These are phyloP conservation scores for Incumbomyces lentus DNA, from an alignment of 2,329 filamentous ascomycete species.

Conservation along the genomic window DNA sequence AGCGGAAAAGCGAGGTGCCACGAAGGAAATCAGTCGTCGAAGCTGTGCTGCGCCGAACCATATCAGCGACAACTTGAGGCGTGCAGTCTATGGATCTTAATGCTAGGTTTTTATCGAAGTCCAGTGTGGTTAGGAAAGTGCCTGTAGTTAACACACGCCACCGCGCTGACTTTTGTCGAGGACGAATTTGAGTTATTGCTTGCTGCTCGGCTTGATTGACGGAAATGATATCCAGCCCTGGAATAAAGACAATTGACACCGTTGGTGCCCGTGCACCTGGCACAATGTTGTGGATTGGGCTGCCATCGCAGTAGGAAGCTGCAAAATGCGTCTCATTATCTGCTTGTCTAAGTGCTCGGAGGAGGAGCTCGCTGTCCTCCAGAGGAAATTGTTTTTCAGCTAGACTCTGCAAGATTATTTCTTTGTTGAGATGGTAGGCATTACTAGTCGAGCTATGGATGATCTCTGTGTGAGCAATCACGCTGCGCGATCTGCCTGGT, in stretches of 20 bases:
- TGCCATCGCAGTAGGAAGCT: neutral
- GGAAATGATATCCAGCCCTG: neutral
- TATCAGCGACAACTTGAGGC: neutral
- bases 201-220: neutral
- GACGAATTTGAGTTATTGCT: neutral
- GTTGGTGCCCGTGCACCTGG: neutral
- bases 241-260: slow-evolving; percentile 1
- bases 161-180: neutral
- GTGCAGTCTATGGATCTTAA: neutral
- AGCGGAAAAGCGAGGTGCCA: neutral
- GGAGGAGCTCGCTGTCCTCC: slow-evolving; percentile 1
- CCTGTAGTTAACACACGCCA: neutral
- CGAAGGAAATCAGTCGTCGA: neutral
- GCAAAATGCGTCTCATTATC: neutral
- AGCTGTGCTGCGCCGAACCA: neutral
- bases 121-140: neutral
- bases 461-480: too few relatives aligned
- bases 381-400: neutral
- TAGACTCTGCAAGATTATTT: neutral
- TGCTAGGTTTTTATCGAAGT: neutral
- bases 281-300: neutral
- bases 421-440: neutral
- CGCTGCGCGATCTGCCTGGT: too few relatives aligned
- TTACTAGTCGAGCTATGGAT: neutral
- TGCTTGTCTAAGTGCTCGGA: neutral